Base-by-base conservation (phyloP, 83 land plant genomes). In the Picea mariana region DNA sequence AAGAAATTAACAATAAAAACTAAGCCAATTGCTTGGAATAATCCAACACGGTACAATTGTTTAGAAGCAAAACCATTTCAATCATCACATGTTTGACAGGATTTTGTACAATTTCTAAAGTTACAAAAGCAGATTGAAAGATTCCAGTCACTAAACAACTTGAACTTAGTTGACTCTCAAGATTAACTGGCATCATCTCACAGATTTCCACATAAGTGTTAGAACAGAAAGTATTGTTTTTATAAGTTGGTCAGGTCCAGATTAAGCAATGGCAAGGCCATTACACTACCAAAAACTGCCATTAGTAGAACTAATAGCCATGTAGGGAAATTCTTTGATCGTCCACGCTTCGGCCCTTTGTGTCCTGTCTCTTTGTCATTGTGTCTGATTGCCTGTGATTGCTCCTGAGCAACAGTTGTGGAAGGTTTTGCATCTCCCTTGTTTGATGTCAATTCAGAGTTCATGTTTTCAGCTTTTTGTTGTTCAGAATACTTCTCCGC, bases 191-290 rank as follows among this genome's bases (percentile, higher is more conserved):
- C 47, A 75, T 8, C 49, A n/a, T 47, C 59, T 49, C 59, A 55
- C 77, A 23, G 9, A 75, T 9, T 49, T 21, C 59, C 55, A 75
- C 21, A 44, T 6, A 3, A 26, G 52, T 23, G 20, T 49, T 75
- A 75, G 47, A 75, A 6, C 58, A 11, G 5, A 11, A 49, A 75
- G 9, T 44, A 73, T 55, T 20, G 58, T 3, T 49, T 47, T 12
- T 75, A 75, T 75, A 75, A 6, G 59, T 75, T 75, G 49, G 77
- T 49, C 27, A 75, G 6, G 31, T 75, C 77, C 34, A 85, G 88
- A 31, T 89, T 91, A 65, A 93, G 91, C 20, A 95, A 85, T 52
- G 97, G 97, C 84, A 95, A 81, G 42, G 97, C 95, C 95, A 95
- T 95, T 3, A 91, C 88, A 75, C 87, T 27, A 66, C 91, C 89